Conservation (phyloP, 2,329 filamentous ascomycete species). For the Coniochaeta hoffmannii region DNA sequence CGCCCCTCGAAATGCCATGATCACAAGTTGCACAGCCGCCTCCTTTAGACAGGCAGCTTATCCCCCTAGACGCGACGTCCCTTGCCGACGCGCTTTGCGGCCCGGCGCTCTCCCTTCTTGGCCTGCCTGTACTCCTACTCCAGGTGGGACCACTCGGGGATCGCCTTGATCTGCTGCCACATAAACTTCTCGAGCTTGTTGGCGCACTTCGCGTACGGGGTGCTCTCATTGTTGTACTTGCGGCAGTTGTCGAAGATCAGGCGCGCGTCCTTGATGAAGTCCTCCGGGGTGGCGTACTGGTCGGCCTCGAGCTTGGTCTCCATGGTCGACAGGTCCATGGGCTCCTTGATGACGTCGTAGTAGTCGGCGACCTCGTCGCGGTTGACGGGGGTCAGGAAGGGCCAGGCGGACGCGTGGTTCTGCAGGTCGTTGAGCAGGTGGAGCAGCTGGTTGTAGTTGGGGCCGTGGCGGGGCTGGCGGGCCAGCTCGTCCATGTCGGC, state of each 20-base stretch:
- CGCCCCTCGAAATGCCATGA: background rate
- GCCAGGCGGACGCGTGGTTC: slow-evolving; percentile 89
- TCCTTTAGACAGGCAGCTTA: background rate
- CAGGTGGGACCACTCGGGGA: slow-evolving; percentile 81
- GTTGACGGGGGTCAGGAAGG: slow-evolving; percentile 89
- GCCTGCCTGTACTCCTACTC: slow-evolving; percentile 20
- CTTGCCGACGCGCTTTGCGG: no score
- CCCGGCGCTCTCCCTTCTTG: background rate
- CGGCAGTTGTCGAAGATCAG: slow-evolving; percentile 93
- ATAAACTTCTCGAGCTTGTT: slow-evolving; percentile 91
- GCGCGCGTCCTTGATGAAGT: slow-evolving; percentile 82
- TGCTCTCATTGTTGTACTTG: slow-evolving; percentile 93
- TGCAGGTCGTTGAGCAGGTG: slow-evolving; percentile 92
- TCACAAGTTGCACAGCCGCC: background rate
- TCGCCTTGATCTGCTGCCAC: slow-evolving; percentile 86
- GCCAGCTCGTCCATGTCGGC: slow-evolving; percentile 97
- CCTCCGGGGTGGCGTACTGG: slow-evolving; percentile 82
- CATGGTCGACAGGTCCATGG: slow-evolving; percentile 96
- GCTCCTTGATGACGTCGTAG: slow-evolving; percentile 95
- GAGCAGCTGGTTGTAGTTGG: slow-evolving; percentile 90
- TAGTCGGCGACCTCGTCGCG: slow-evolving; percentile 97
- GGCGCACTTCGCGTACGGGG: slow-evolving; percentile 89
- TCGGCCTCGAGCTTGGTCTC: slow-evolving; percentile 92
- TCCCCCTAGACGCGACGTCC: background rate
- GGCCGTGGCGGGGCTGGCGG: slow-evolving; percentile 88